A percentile compares a stretch with the other conserved stretches of the same genome.
These are phyloP conservation scores for Candida gigantensis DNA, from an alignment of 1,139 yeast genomes.

Conservation along the genomic window DNA sequence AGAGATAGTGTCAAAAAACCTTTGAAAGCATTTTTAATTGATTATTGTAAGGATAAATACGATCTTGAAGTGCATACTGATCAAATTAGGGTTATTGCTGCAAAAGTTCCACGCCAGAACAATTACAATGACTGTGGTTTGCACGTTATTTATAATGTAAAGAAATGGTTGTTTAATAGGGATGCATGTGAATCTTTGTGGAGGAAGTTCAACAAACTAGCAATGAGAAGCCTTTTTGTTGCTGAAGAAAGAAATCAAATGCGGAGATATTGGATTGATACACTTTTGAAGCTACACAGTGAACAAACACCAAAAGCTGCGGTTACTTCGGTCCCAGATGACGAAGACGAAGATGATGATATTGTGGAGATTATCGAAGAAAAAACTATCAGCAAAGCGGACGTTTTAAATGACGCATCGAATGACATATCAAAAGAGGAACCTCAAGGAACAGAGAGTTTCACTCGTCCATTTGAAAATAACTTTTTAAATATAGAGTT, in stretches of 20 bases:
- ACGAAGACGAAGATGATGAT: conserved; percentile 22
- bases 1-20: conserved; percentile 58
- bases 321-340: conserved; percentile 2
- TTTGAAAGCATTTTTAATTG: conserved; percentile 62
- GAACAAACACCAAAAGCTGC: conserved; percentile 13
- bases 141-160: conserved; percentile 79
- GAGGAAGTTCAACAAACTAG: conserved; percentile 25
- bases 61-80: conserved; percentile 46
- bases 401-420: too few relatives aligned
- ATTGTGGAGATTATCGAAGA: conserved; percentile 21
- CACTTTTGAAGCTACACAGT: conserved; percentile 28
- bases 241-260: conserved; percentile 36
- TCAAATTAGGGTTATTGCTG: conserved; percentile 45
- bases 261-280: conserved; percentile 31
- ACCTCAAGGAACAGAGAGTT: too few relatives aligned
- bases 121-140: conserved; percentile 96
- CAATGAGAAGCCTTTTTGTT: conserved; percentile 23
- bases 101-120: conserved; percentile 78
- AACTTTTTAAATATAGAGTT: conserved; percentile 1
- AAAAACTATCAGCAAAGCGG: not conserved
- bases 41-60: conserved; percentile 69
- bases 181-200: conserved; percentile 52
- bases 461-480: conserved; percentile 5
- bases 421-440: too few relatives aligned
- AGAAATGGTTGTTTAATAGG: conserved; percentile 60